Evolutionary conservation across 345 rosid genomes (phyloP), one percentile per base, ranked within the genome.

Genomic region (Combretum micranthum): DNA sequence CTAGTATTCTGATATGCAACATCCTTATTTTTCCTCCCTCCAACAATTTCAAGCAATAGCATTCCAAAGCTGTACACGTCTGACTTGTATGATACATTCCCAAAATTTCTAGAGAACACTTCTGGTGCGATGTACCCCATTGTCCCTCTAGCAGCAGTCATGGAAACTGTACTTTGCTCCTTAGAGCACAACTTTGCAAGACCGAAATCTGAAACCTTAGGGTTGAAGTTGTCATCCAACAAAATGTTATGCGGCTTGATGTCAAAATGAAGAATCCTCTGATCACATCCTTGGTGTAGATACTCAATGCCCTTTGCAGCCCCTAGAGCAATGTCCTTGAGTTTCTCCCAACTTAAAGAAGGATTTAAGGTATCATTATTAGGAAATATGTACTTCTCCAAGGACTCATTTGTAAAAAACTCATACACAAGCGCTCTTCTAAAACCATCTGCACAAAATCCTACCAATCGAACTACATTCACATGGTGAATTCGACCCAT

Each of bases 401-500:
- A 63, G 14, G 75, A 74, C 23, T 62, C 69, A 25, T 63, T 74
- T 3, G 61, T 44, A 47, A 63, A 45, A 37, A 62, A 72, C 22
- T 71, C 75, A 13, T 71, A 71, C 12, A 72, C 65, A 13, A 67
- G 59, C 15, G 60, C 72, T 17, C 66, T 53, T 42, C 50, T 60
- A 3, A 39, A 42, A 5, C 75, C 63, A 0, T 67, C 63, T 0
- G 55, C 72, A 2, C 72, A 72, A 16, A 65, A 71, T 1, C 75
- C 75, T 0, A 58, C 50, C 56, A 67, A 53, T 20, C 53, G 51
- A 14, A 59, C 67, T 18, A 72, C 68, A 44, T 72, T 72, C 15
- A 63, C 63, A 57, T 72, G 72, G 46, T 72, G 66, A 59, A 72
- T 72, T 47, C 56, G 52, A 1, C 76, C 72, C 16, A 72, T 72